Conservation (phyloP, 1,139 yeast genomes). For the Nematodospora anomalae region DNA sequence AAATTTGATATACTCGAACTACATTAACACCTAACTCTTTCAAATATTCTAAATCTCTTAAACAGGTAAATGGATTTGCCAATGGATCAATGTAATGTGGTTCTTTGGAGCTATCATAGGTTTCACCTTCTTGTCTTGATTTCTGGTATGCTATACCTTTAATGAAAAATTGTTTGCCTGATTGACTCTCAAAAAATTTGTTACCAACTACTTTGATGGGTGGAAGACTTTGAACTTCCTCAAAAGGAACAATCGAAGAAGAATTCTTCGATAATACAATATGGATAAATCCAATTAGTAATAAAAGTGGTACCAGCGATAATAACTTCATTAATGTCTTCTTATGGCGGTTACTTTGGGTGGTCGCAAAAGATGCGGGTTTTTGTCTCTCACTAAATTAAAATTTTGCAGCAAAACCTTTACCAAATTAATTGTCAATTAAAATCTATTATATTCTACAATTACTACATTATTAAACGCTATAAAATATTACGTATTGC, state of each 20-base stretch:
- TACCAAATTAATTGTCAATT: not conserved
- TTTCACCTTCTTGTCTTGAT: constrained; percentile 33
- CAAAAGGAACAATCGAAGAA: not conserved
- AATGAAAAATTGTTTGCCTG: constrained; percentile 51
- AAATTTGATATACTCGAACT: constrained; percentile 55
- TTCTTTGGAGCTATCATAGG: constrained; percentile 21
- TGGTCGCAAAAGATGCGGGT: not conserved
- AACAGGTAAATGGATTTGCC: constrained; percentile 46
- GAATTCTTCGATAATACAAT: not conserved
- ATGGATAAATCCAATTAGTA: constrained; percentile 1
- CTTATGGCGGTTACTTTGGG: not conserved
- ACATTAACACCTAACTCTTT: constrained; percentile 51
- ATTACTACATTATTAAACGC: not conserved
- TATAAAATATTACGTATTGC: constrained; percentile 2
- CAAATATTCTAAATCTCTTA: constrained; percentile 51
- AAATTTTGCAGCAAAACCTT: not conserved
- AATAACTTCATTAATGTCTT: not conserved
- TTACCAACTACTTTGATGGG: constrained; percentile 34
- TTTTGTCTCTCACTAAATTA: not conserved
- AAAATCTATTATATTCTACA: not conserved
- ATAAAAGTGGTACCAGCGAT: not conserved
- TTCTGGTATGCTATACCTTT: constrained; percentile 64
- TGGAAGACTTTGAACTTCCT: constrained; percentile 4
- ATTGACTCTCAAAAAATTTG: constrained; percentile 43
- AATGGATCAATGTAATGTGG: constrained; percentile 54